Conservation (phyloP, 352 stramenopile genomes). For the Phytophthora idaei region DNA sequence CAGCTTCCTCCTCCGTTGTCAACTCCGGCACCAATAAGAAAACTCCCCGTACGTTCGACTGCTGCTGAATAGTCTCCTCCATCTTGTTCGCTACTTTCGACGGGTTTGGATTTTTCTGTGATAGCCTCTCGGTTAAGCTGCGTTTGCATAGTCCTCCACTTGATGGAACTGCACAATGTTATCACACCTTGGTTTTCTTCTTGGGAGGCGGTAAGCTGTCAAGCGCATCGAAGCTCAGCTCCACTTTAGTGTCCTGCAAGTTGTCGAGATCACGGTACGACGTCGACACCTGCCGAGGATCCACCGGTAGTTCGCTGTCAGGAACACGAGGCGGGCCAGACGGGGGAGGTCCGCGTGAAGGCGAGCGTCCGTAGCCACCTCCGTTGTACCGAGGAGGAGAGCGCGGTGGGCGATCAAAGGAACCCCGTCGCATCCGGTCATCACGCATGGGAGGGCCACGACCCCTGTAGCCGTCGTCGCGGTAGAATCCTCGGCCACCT, state of each 20-base stretch:
- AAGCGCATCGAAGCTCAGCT: slow-evolving; percentile 83
- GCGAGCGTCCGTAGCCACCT: slow-evolving; percentile 35
- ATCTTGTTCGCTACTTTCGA: slow-evolving; percentile 29
- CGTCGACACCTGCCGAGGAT: slow-evolving; percentile 80
- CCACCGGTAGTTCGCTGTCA: slow-evolving; percentile 76
- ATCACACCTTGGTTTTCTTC: slow-evolving; percentile 85
- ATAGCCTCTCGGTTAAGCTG: slow-evolving; percentile 18
- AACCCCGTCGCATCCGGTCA: slow-evolving; percentile 50
- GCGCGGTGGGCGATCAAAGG: slow-evolving; percentile 48
- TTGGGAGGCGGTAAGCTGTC: slow-evolving; percentile 82
- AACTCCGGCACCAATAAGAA: slow-evolving; percentile 25
- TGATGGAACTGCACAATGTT: slow-evolving; percentile 10
- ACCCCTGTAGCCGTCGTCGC: slow-evolving; percentile 59
- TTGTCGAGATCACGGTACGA: slow-evolving; percentile 89
- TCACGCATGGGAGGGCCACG: slow-evolving; percentile 62
- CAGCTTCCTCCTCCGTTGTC: slow-evolving; percentile 19
- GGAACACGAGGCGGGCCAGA: slow-evolving; percentile 40
- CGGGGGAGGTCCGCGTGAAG: slow-evolving; percentile 33
- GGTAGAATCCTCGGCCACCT: slow-evolving; percentile 60
- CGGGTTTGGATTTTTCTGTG: slow-evolving; percentile 22
- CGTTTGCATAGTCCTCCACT: slow-evolving; percentile 15
- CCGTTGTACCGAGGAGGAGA: slow-evolving; percentile 43
- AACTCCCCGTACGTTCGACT: slow-evolving; percentile 17
- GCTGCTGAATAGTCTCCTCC: slow-evolving; percentile 24
- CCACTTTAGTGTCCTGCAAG: slow-evolving; percentile 81